Conservation (phyloP, 1,284 basidiomycete species). For the Somion occarium region DNA sequence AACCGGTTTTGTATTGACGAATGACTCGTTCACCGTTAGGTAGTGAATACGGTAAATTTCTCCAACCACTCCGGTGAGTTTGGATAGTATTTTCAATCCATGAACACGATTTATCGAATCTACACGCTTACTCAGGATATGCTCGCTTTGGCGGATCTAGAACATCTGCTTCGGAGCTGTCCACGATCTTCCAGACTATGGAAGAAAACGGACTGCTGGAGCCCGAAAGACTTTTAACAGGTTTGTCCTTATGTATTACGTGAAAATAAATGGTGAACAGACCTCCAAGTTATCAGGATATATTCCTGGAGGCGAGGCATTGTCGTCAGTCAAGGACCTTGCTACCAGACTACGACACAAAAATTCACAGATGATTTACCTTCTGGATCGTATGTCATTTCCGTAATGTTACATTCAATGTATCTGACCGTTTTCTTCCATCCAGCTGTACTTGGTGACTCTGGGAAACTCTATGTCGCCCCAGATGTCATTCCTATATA, state of each 20-base stretch:
- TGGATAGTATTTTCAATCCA: background rate
- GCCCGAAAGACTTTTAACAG: constrained; percentile 70
- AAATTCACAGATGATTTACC: constrained; percentile 69
- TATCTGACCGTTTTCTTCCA: background rate
- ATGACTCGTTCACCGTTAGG: constrained; percentile 43
- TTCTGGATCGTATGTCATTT: constrained; percentile 78
- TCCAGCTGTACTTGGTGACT: constrained; percentile 85
- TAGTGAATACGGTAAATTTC: constrained; percentile 93
- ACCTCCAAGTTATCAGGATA: constrained; percentile 51
- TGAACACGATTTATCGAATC: too few relatives aligned
- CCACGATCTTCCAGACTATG: constrained; percentile 63
- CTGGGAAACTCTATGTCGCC: constrained; percentile 85
- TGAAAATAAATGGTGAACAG: background rate
- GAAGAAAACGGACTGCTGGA: constrained; percentile 62
- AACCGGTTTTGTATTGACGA: too few relatives aligned
- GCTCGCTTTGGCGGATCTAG: constrained; percentile 70
- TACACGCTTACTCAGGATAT: constrained; percentile 58
- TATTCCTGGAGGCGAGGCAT: constrained; percentile 80
- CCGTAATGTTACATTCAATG: background rate
- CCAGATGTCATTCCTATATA: constrained; percentile 89
- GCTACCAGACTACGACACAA: constrained; percentile 55
- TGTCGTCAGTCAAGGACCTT: constrained; percentile 63
- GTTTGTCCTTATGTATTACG: constrained; percentile 27
- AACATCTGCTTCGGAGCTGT: constrained; percentile 65
- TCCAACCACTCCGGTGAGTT: constrained; percentile 89